Conservation (phyloP, 2,329 filamentous ascomycete species). For the Alternaria triticina region DNA sequence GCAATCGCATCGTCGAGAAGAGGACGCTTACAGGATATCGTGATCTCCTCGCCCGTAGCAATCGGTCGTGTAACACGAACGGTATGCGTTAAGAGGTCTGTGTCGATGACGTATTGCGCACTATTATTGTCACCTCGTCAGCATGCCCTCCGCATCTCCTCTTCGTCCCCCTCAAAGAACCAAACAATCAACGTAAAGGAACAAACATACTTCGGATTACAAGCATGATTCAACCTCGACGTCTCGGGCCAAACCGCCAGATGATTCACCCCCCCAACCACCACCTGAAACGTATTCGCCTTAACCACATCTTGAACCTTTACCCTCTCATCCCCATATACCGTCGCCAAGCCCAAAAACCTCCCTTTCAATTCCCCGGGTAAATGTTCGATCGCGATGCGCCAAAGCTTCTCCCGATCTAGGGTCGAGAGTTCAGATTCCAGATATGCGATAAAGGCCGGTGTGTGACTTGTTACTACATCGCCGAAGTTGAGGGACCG, state of each 20-base stretch:
- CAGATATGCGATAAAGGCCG: conserved; percentile 38
- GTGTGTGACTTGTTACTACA: conserved; percentile 39
- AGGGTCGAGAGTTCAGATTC: conserved; percentile 35
- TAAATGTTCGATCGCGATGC: conserved; percentile 33
- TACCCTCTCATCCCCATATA: conserved; percentile 36
- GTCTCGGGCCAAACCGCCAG: conserved; percentile 49
- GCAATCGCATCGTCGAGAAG: too few species aligned
- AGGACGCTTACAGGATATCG: conserved; percentile 50
- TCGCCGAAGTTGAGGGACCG: conserved; percentile 28
- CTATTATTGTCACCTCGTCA: conserved; percentile 33
- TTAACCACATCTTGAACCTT: conserved; percentile 44
- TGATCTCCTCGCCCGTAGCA: conserved; percentile 48
- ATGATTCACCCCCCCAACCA: conserved; percentile 37
- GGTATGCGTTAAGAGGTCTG: conserved; percentile 46
- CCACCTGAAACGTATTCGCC: conserved; percentile 44
- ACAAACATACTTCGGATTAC: conserved; percentile 38
- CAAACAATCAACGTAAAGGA: background rate
- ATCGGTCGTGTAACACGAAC: conserved; percentile 47
- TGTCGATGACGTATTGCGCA: conserved; percentile 51
- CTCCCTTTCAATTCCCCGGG: conserved; percentile 18
- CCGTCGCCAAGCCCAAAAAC: conserved; percentile 31
- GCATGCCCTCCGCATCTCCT: background rate
- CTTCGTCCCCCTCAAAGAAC: background rate
- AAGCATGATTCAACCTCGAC: conserved; percentile 52
- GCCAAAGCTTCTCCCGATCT: conserved; percentile 39